Conservation (phyloP, 176 grass and related monocot genomes). For the Musa beccarii region DNA sequence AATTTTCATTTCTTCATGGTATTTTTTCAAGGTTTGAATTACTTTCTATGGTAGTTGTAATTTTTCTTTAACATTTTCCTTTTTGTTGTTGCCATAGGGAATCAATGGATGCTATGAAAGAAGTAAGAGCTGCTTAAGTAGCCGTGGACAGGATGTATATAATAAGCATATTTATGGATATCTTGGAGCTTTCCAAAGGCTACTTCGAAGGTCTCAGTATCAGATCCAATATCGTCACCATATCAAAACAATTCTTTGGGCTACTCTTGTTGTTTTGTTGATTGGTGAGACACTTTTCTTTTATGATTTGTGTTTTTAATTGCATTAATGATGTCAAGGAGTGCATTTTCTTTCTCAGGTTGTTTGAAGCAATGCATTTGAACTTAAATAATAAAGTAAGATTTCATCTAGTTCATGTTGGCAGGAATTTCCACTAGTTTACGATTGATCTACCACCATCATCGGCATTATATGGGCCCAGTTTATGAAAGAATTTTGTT, state of each 20-base stretch:
- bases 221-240: slow-evolving; percentile 54
- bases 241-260: slow-evolving; percentile 33
- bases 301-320: not conserved
- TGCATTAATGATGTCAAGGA: no score
- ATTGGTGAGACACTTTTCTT: slow-evolving; percentile 36
- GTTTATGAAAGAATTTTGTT: no score
- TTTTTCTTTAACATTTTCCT: not conserved
- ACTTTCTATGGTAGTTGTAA: not conserved
- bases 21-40: not conserved
- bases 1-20: not conserved
- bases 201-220: slow-evolving; percentile 67
- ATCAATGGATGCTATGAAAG: slow-evolving; percentile 52
- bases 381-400: no score
- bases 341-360: no score
- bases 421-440: no score
- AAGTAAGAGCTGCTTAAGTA: slow-evolving; percentile 52
- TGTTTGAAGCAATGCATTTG: no score
- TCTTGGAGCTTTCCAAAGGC: slow-evolving; percentile 50
- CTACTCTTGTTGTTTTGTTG: slow-evolving; percentile 27
- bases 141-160: slow-evolving; percentile 37
- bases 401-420: no score
- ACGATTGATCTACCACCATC: no score
- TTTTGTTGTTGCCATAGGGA: slow-evolving; percentile 24
- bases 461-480: no score
- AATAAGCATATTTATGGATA: slow-evolving; percentile 70